Conservation (phyloP, 1,284 basidiomycete species). For the Thecaphora thlaspeos region DNA sequence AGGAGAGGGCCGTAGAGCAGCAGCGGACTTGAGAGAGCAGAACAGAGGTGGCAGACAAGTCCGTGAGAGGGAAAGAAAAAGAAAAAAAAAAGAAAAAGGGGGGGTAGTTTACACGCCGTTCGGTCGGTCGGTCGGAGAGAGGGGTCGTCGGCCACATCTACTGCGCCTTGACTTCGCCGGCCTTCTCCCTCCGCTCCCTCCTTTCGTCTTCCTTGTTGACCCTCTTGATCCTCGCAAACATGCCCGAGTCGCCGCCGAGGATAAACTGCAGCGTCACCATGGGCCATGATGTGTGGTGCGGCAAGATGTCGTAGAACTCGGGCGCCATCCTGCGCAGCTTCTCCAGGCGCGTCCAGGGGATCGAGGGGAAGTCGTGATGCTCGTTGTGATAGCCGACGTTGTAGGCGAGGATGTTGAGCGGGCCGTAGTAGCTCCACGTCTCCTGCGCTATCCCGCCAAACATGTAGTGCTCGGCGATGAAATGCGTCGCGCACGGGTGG, state of each 20-base stretch:
- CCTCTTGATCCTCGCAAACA: constrained; percentile 51
- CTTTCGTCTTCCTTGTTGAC: constrained; percentile 9
- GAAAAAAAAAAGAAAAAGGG: too few relatives aligned
- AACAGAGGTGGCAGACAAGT: too few relatives aligned
- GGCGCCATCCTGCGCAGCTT: constrained; percentile 77
- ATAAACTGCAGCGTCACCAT: constrained; percentile 94
- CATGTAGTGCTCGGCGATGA: constrained; percentile 75
- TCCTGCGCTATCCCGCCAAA: constrained; percentile 67
- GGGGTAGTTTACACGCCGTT: too few relatives aligned
- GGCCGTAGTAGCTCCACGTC: constrained; percentile 95
- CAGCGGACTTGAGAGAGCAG: too few relatives aligned
- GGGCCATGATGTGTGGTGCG: constrained; percentile 86
- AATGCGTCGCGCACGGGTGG: constrained; percentile 94
- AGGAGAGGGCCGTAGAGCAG: too few relatives aligned
- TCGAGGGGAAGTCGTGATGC: constrained; percentile 95
- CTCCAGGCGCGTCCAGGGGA: constrained; percentile 93
- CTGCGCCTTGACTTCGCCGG: background rate
- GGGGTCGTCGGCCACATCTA: too few relatives aligned
- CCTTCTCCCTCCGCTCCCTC: background rate
- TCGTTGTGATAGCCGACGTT: constrained; percentile 98
- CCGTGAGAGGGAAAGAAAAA: too few relatives aligned
- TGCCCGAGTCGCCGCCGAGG: constrained; percentile 62
- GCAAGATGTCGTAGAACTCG: constrained; percentile 88
- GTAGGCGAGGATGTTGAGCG: constrained; percentile 86
- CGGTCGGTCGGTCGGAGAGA: too few relatives aligned